These are phyloP conservation scores for Boletellus dicymbophilus DNA, from an alignment of 1,284 basidiomycete genomes.

Conservation along the genomic window DNA sequence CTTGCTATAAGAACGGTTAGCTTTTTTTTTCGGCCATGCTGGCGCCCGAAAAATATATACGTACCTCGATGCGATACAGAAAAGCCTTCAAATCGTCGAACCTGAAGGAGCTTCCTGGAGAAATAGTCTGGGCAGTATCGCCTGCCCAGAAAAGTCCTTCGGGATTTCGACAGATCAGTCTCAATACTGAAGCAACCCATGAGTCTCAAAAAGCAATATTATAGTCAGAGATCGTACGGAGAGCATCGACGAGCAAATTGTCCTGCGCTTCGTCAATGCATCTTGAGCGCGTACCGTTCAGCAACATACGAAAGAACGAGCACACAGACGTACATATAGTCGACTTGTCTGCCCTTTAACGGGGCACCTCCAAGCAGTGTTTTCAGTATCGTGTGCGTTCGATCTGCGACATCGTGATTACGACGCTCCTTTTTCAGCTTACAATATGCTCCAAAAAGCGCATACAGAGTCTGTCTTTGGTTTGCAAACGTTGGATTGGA, in stretches of 20 bases:
- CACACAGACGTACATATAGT: conserved; percentile 53
- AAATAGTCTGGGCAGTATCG: conserved; percentile 79
- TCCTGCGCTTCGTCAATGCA: conserved; percentile 78
- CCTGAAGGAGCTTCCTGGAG: conserved; percentile 68
- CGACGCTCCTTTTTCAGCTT: conserved; percentile 44
- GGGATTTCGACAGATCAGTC: conserved; percentile 59
- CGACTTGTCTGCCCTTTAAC: conserved; percentile 45
- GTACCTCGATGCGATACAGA: conserved; percentile 58
- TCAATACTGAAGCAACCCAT: conserved; percentile 49
- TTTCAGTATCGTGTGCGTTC: conserved; percentile 57
- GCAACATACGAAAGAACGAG: background rate
- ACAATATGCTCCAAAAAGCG: conserved; percentile 56
- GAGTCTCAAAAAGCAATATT: background rate
- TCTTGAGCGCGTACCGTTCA: conserved; percentile 34
- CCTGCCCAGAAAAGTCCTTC: conserved; percentile 78
- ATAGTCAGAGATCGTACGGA: conserved; percentile 40
- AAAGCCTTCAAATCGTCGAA: conserved; percentile 75
- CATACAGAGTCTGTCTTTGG: conserved; percentile 51
- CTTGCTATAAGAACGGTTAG: conserved; percentile 15
- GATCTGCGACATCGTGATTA: conserved; percentile 65
- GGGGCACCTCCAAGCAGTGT: conserved; percentile 32
- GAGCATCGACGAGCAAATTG: conserved; percentile 64
- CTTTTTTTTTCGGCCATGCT: background rate
- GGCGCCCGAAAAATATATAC: background rate
- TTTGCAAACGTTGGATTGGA: conserved; percentile 56